A percentile compares a stretch with the other conserved stretches of the same genome.
Evolutionary conservation across 2,329 filamentous ascomycete genomes (phyloP).

Genomic region (Fusarium phyllophilum): DNA sequence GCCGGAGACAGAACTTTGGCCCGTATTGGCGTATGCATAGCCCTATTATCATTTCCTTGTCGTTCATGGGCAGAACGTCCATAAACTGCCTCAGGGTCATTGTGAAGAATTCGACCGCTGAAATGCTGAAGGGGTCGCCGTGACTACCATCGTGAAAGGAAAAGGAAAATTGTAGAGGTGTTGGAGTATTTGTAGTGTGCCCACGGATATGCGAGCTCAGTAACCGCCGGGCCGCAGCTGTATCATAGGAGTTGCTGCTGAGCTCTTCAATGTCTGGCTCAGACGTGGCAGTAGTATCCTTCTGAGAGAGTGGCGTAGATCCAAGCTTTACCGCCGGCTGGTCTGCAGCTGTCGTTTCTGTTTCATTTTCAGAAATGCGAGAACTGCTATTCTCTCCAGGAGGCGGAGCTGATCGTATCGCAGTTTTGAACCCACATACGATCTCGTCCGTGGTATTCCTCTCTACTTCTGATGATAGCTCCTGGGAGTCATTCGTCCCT

Average conservation of each 20-base stretch:
- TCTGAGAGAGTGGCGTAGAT: neutral
- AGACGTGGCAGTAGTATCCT: neutral
- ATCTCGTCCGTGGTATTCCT: neutral
- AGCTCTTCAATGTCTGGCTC: neutral
- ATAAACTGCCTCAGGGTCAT: constrained; percentile 18
- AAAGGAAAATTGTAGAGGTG: constrained; percentile 7
- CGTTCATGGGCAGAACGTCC: constrained; percentile 4
- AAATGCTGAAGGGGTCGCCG: neutral
- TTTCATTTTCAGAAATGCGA: neutral
- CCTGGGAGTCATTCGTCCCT: neutral
- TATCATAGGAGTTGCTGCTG: neutral
- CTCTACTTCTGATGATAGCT: neutral
- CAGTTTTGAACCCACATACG: neutral
- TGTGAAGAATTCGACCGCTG: neutral
- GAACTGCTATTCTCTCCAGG: neutral
- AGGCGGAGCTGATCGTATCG: neutral
- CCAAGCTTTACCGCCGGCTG: neutral
- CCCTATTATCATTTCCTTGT: constrained; percentile 15
- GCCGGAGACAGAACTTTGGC: neutral
- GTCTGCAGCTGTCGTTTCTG: neutral
- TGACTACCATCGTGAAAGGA: constrained; percentile 1
- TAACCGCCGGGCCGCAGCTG: neutral
- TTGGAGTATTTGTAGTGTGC: neutral
- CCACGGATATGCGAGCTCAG: neutral
- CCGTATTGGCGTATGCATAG: constrained; percentile 11